A percentile compares a stretch with the other conserved stretches of the same genome.
Evolutionary conservation across 176 grass and related monocot species (phyloP).

Genomic region (Cocos nucifera): DNA sequence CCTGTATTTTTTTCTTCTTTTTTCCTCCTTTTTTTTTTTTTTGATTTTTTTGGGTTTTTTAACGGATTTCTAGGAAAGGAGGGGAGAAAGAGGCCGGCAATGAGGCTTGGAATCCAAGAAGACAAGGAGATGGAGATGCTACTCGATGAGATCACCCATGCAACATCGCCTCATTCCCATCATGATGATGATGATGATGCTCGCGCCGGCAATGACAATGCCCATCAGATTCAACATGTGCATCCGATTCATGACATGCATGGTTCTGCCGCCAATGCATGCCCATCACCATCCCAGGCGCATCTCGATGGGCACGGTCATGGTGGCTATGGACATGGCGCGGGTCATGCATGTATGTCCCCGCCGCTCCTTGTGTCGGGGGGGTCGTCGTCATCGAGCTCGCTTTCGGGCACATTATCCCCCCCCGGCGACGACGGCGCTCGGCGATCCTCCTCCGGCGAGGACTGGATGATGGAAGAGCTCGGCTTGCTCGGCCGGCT

Average conservation of each 20-base stretch:
- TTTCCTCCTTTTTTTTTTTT: no score
- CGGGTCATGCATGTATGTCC: slow-evolving; percentile 1
- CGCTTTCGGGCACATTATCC: not conserved
- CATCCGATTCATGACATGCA: not conserved
- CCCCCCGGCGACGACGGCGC: not conserved
- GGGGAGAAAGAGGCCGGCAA: not conserved
- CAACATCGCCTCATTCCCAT: not conserved
- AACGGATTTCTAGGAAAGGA: not conserved
- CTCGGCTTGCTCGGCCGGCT: not conserved
- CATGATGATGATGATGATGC: slow-evolving; percentile 4
- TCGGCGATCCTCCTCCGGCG: not conserved
- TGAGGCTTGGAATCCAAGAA: slow-evolving; percentile 38
- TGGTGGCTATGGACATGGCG: not conserved
- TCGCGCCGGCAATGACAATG: slow-evolving; percentile 30
- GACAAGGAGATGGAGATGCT: slow-evolving; percentile 66
- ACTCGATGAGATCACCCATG: slow-evolving; percentile 51
- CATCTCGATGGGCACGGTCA: not conserved
- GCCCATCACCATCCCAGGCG: not conserved
- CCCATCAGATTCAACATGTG: not conserved
- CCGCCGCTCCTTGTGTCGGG: slow-evolving; percentile 2
- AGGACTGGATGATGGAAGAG: no score
- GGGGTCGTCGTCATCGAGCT: slow-evolving; percentile 3
- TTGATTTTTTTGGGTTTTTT: no score
- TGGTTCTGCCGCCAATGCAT: not conserved
- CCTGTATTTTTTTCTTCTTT: no score